Evolutionary conservation across 2,329 filamentous ascomycete species (phyloP).

Genomic region (Daldinia sp.): DNA sequence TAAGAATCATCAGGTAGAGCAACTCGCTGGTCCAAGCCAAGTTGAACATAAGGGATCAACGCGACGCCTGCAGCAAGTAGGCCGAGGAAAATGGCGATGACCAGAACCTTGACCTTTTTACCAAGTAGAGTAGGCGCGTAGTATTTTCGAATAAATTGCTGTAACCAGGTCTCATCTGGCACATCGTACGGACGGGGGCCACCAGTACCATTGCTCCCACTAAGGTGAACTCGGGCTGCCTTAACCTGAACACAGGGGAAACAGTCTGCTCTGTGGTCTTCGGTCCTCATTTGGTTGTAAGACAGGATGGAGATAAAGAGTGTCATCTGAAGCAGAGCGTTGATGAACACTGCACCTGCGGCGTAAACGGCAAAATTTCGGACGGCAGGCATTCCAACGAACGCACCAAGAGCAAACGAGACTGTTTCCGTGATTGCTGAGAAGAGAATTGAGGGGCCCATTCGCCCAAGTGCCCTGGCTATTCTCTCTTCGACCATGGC

Average conservation of each 20-base stretch:
- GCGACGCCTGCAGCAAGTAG: slow-evolving; percentile 87
- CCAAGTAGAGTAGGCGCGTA: slow-evolving; percentile 86
- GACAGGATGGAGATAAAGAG: slow-evolving; percentile 95
- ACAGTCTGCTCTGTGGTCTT: slow-evolving; percentile 88
- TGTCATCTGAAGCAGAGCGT: slow-evolving; percentile 94
- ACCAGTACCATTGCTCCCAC: slow-evolving; percentile 65
- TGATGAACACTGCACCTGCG: slow-evolving; percentile 94
- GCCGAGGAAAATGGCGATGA: slow-evolving; percentile 85
- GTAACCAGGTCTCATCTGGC: slow-evolving; percentile 83
- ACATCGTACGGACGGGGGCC: slow-evolving; percentile 72
- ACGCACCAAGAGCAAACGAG: slow-evolving; percentile 89
- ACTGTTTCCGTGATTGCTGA: slow-evolving; percentile 95
- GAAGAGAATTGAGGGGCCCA: slow-evolving; percentile 95
- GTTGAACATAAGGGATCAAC: slow-evolving; percentile 81
- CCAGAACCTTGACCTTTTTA: slow-evolving; percentile 78
- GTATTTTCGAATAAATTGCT: slow-evolving; percentile 86
- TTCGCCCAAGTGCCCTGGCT: slow-evolving; percentile 87
- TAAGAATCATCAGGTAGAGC: slow-evolving; percentile 95
- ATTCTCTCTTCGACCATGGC: slow-evolving; percentile 86
- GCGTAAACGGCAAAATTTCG: slow-evolving; percentile 97
- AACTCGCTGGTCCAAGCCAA: slow-evolving; percentile 93
- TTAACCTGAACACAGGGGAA: slow-evolving; percentile 88
- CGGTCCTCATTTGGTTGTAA: slow-evolving; percentile 89
- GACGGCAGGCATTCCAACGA: slow-evolving; percentile 97
- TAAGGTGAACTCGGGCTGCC: slow-evolving; percentile 73